Evolutionary conservation across 257 asterid species (phyloP), one percentile per base, ranked within the genome.

Genomic region (Solanum medicagineum): DNA sequence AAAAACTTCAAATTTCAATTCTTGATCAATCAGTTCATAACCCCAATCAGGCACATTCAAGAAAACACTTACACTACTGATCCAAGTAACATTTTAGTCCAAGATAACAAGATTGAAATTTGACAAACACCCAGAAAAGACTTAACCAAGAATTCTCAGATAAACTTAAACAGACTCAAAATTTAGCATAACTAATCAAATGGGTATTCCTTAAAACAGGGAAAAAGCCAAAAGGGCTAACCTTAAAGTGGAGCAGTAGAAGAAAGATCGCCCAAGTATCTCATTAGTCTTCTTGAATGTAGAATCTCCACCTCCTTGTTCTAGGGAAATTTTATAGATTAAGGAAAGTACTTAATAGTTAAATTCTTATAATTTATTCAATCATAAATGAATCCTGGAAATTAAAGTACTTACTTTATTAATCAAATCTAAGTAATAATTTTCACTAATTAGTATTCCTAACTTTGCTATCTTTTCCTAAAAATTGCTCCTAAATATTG

Each of bases 61-160:
- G 10, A 53, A 79, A 79, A 53, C 47, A 51, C 80, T 70, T 40
- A 17, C 53, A 68, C n/a, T 68, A 68, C 16, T 68, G 77, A 68
- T 68, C 24, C 77, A 68, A 70, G 54, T 17, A 42, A 20, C 54
- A 42, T 17, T 70, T 70, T 2, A 70, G 29, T 66, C 74, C 83
- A 80, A 20, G 15, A 77, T 19, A 83, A 71, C 81, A 26, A 88
- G 47, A 54, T 71, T 84, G 54, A 85, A 86, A 85, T 81, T 63
- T 86, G 74, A 55, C 32, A 87, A 84, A 84, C 81, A 60, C 83
- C 87, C 65, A 81, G 29, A 87, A 66, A 59, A 42, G 65, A 65
- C 81, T 63, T 80, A 86, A 82, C 77, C 89, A 89, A 83, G 85
- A 83, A 87, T 63, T 66, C 63, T 73, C 60, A 81, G 88, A 59